Base-by-base conservation (phyloP, 73 alveolate species). In the Paramecium sexaurelia region DNA sequence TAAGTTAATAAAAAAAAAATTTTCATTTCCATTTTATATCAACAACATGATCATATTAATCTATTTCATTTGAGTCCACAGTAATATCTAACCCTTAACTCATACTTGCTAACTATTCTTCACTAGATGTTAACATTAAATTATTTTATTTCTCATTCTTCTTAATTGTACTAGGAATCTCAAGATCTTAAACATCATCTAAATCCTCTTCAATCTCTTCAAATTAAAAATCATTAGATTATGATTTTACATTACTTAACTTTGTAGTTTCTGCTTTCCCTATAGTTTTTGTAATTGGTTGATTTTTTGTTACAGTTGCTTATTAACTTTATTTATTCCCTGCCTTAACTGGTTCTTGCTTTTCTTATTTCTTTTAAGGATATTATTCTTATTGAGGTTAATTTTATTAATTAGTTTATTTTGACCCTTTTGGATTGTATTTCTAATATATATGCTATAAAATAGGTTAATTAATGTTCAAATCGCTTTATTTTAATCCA, bases 81-180 rank as follows among this genome's bases (percentile, higher is more conserved):
- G 90, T 78, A 6, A 78, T 78, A 43, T 78, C 90, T 33, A 78
- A 24, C 19, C 90, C 90, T 43, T 78, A 45, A 78, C 90, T 78
- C 55, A 29, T 22, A 24, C 90, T 78, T 19, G 71, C 90, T 19
- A 78, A 45, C 19, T 41, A 43, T 24, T 78, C 90, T 11, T 78
- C 90, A 78, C 90, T 78, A 41, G 90, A 78, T 41, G 90, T 78
- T 43, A 78, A 43, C 90, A 78, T 78, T 41, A 78, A 40, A 43
- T 78, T 78, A 19, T 45, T 78, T 78, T 41, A 41, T 24, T 41
- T 32, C 7, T 78, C 40, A 71, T 71, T 32, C 15, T 71, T 71
- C 29, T 36, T 71, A 33, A 71, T 36, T 6, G 19, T 32, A 13
- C 19, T 66, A 3, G 83, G 35, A 35, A 36, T 9, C n/a, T 71